Percentiles rank a stretch among this genome's conserved stretches.
Conservation (phyloP, 1,284 basidiomycete genomes). For the Cryptococcus sp. region DNA sequence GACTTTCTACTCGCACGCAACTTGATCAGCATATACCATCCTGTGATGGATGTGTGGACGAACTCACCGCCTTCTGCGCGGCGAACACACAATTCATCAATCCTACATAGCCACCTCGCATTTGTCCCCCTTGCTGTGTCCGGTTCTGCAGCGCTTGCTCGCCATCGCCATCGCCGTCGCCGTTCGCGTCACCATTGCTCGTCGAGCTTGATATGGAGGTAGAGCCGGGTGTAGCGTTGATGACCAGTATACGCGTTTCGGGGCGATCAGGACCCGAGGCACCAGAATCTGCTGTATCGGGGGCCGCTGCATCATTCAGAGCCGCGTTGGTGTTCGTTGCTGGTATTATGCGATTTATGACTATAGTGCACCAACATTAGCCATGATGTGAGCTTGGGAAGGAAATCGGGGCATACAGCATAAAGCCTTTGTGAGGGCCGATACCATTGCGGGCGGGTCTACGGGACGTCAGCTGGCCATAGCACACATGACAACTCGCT, state of each 20-base stretch:
- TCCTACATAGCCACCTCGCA: slow-evolving; percentile 65
- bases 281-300: slow-evolving; percentile 21
- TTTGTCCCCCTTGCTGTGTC: slow-evolving; percentile 27
- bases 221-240: slow-evolving; percentile 77
- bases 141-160: slow-evolving; percentile 15
- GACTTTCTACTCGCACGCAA: slow-evolving; percentile 68
- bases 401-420: slow-evolving; percentile 67
- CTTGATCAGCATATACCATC: neutral
- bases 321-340: slow-evolving; percentile 16
- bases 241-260: slow-evolving; percentile 82
- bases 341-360: slow-evolving; percentile 75
- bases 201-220: slow-evolving; percentile 7
- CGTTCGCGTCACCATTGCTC: slow-evolving; percentile 8
- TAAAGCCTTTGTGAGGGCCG: slow-evolving; percentile 82
- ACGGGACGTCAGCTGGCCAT: slow-evolving; percentile 1
- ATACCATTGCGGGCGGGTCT: slow-evolving; percentile 71
- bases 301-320: slow-evolving; percentile 15
- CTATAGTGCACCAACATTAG: slow-evolving; percentile 54
- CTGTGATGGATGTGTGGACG: neutral
- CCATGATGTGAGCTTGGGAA: slow-evolving; percentile 3
- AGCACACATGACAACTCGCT: neutral
- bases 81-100: slow-evolving; percentile 99
- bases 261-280: slow-evolving; percentile 57
- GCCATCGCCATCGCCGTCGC: slow-evolving; percentile 55
- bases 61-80: slow-evolving; percentile 86